Evolutionary conservation across 164 flowering plant species (phyloP), one percentile per base, ranked within the genome.

Genomic region (Kalanchoe fedtschenkoi): DNA sequence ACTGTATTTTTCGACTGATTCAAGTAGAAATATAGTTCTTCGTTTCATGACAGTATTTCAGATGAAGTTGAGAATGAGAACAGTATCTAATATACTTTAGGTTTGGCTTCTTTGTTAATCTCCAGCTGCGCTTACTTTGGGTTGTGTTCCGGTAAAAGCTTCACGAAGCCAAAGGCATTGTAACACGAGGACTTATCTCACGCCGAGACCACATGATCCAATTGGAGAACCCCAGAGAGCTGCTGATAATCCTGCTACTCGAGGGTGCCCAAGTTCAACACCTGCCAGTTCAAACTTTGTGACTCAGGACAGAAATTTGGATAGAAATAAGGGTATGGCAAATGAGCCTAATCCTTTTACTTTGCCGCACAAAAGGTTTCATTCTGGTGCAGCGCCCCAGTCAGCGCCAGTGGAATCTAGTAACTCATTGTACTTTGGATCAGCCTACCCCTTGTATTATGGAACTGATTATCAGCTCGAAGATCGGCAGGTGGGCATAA

Each of bases 71-170:
- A 5, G n/a, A 58, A 35, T 58, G 38, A 58, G 24, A 58, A 21
- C 26, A 17, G 8, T 35, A 33, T n/a, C 58, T 11, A 55, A 58
- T 41, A 17, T 41, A 17, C 30, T 19, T 70, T 14, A 62, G 62
- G 62, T 44, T 29, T 34, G 26, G 55, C 21, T 28, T 13, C 61
- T 17, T 67, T 1, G 53, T 69, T 34, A 51, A 28, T 37, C 60
- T 26, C 43, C 80, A 95, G 99, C 99, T 67, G 95, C 97, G 28
- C 85, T 95, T 35, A 77, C 83, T 73, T 70, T 95, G 76, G 97
- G 97, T 34, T 91, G 97, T 72, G 66, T 76, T 70, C 80, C 89
- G 3, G 83, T 82, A 57, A 88, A 89, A 83, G 81, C 95, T 51
- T 85, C 99, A 16, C 81, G 97, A 74, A 88, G 97, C 77, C 91